Base-by-base conservation (phyloP, 805 yeast species). In the Wickerhamiella dianesei region DNA sequence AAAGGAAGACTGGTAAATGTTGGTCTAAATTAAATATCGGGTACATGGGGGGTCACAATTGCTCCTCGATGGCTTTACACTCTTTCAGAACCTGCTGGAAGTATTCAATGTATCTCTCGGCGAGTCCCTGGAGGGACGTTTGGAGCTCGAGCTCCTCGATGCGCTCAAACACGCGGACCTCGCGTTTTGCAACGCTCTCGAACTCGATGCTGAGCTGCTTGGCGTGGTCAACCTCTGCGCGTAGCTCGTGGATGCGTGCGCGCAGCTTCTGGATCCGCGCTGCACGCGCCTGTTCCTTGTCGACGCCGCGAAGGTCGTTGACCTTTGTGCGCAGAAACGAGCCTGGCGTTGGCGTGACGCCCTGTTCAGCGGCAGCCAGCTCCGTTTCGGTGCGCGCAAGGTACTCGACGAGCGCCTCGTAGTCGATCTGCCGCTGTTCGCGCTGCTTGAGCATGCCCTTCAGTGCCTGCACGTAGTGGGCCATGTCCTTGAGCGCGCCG, bases 361-460 rank as follows among this genome's bases (percentile, higher is more conserved):
- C 22, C 9, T 77, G 67, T 48, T 72, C 62, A 19, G 76, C 59
- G 3, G 68, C 64, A 49, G 73, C 74, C 54, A 78, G 77, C 54
- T 89, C 97, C 37, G 67, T 66, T 43, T 74, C 71, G 0, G 94
- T 78, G 57, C 84, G 82, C 37, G 72, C 70, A 47, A 87, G 67
- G 64, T 89, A 89, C 46, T 82, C 94, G 37, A 77, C 75, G 40
- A 89, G 68, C 44, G 83, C 94, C 59, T 92, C 96, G 58, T 81
- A 80, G 61, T 89, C 98, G 21, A 89, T 75, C 56, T 84, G 88
- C 62, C 88, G 88, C 59, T 86, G 87, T 58, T 89, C 97, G 53
- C 89, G 86, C 48, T 83, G 71, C 59, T 82, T 87, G 46, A 92
- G 74, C 49, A 89, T 66, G 51, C 73, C 76, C 57, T 77, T 77